phyloP scores from a whole-genome alignment of 176 grass and related monocot genomes.

The Rhynchospora breviuscula region DNA sequence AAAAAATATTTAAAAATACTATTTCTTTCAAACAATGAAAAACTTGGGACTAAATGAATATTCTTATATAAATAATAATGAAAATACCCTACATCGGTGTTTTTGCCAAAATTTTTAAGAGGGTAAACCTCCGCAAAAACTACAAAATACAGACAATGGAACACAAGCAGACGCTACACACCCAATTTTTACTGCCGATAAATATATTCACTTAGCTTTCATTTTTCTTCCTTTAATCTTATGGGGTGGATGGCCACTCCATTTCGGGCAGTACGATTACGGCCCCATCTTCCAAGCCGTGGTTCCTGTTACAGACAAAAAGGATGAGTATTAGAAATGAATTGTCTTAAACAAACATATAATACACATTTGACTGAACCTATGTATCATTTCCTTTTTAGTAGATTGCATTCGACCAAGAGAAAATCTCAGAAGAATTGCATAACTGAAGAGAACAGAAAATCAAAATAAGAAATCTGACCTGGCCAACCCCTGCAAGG shows the following conservation, averaged over 20 bases:
- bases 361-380: neutral
- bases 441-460: neutral
- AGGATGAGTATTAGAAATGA: neutral
- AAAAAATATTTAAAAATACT: neutral
- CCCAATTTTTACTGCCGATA: neutral
- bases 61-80: constrained; percentile 7
- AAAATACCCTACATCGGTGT: neutral
- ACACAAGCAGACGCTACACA: neutral
- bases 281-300: constrained; percentile 68
- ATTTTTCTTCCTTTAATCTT: constrained; percentile 40
- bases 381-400: neutral
- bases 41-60: neutral
- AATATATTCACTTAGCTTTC: neutral
- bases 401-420: neutral
- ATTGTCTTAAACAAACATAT: neutral
- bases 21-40: neutral
- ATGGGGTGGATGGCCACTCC: constrained; percentile 66
- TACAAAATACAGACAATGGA: constrained; percentile 19
- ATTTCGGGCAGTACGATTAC: constrained; percentile 44
- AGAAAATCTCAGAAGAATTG: neutral
- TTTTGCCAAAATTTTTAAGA: constrained; percentile 15
- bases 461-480: constrained; percentile 27
- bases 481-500: constrained; percentile 79
- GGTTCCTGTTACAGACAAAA: constrained; percentile 49
- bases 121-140: neutral